Evolutionary conservation across 176 grass and related monocot genomes (phyloP), one percentile per base, ranked within the genome.

Genomic region (Carex myosuroides): DNA sequence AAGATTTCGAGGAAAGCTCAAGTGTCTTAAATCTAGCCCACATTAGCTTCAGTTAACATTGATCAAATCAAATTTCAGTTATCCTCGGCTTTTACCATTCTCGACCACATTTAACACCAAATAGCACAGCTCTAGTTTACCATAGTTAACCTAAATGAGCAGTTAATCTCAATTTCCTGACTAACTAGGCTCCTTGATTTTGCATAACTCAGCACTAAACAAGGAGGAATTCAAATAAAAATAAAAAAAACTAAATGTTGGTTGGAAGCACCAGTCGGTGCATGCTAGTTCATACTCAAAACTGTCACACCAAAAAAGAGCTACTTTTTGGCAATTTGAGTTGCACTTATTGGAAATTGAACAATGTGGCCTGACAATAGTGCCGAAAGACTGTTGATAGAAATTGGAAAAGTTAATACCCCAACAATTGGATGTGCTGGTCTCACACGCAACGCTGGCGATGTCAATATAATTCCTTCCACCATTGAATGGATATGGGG

Each of bases 401-500:
- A 53, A 54, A 30, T 16, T 65, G 39, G 61, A 83, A 16, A 82
- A 63, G 1, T 68, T 30, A 13, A 90, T 98, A 99, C 96, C 93
- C 91, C 91, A 53, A 99, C 96, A 32, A 99, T 95, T 57, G 93
- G 91, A 92, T 99, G 96, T 35, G 96, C 93, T 53, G 96, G 96
- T 65, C 94, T 95, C 55, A 99, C 96, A 10, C 93, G 93, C 87
- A 99, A 70, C 39, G 96, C 96, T 10, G 96, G 96, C 71, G 96
- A 99, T 53, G 96, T 99, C 58, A 99, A 87, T 41, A 99, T 90
- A 86, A 99, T 91, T 69, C 96, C 96, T 91, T 95, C 87, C 81
- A 95, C 20, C 86, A 85, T 90, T 56, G 69, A 71, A 82, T 89
- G 83, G 78, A 95, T 94, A 85, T 84, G 93, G 64, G 91, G 81